Base-by-base conservation (phyloP, 2,329 filamentous ascomycete genomes). In the Cercospora sojina region DNA sequence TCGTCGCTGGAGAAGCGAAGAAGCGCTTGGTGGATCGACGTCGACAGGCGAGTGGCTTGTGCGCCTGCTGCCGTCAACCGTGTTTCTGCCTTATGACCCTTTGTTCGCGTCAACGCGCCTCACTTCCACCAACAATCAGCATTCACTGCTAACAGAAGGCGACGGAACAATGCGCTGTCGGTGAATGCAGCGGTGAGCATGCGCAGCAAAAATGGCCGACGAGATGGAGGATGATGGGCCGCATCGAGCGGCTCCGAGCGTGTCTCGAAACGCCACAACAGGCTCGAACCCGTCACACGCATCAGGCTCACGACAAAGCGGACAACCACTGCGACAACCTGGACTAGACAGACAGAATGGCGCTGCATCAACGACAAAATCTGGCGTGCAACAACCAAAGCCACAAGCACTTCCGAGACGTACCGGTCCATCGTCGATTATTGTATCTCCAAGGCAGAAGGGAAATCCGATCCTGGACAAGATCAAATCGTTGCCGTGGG, bases 401-500 rank as follows among this genome's bases (percentile, higher is more conserved):
- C 94, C 93, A 0, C 93, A 97, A 80, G 89, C 88, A n/a, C 84
- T 97, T 3, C 86, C 91, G 0, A 85, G 87, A 67, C 83, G 86
- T 70, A 77, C 84, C 60, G 83, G 87, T 1, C 90, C 90, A 3
- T 92, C 91, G 16, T 88, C 90, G 5, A 96, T 98, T 71, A 85
- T 96, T 20, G 93, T 98, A 31, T 97, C 93, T 38, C 90, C 92
- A 16, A 88, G 93, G 47, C 93, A 99, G 79, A 96, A 96, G 79
- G 95, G 94, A 68, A 99, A 99, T 74, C 95, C 95, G 0, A 91
- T 98, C 59, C 82, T 99, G 31, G 90, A 91, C 62, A 88, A 90
- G 78, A 87, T 99, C 73, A 89, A 90, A 67, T 89, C 90, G 0
- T 84, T 96, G 66, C 87, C 93, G 0, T 99, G 95, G 95, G 95